Evolutionary conservation across 805 yeast genomes (phyloP).

Genomic region (Pichia pseudocactophila): DNA sequence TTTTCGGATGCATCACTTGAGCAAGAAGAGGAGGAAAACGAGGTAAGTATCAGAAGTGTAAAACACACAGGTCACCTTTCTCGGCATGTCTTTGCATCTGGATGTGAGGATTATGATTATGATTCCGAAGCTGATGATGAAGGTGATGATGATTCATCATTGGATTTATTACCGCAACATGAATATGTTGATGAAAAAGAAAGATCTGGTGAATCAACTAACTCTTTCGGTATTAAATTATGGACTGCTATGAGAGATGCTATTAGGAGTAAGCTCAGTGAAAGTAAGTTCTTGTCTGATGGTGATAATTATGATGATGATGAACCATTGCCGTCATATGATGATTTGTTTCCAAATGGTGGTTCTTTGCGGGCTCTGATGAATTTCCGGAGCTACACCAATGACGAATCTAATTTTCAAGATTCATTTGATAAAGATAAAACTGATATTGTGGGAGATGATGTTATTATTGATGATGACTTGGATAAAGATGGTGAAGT

Average conservation of each 20-base stretch:
- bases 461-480: not conserved
- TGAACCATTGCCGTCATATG: conserved; percentile 60
- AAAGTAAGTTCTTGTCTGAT: conserved; percentile 2
- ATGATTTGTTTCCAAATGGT: conserved; percentile 62
- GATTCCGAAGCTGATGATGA: conserved; percentile 10
- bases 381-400: conserved; percentile 20
- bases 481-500: conserved; percentile 3
- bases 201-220: no score
- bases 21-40: conserved; percentile 3
- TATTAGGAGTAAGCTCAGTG: conserved; percentile 12
- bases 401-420: conserved; percentile 8
- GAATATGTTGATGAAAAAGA: not conserved
- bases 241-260: conserved; percentile 28
- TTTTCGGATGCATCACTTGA: conserved; percentile 6
- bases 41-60: not conserved
- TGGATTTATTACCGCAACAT: not conserved
- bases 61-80: not conserved
- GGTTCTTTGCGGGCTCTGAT: conserved; percentile 22
- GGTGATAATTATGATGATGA: conserved; percentile 21
- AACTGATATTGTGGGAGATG: no score
- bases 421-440: no score
- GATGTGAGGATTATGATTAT: not conserved
- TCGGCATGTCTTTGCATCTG: not conserved
- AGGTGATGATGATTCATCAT: conserved; percentile 3
- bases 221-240: conserved; percentile 19